phyloP scores from a whole-genome alignment of 495 filamentous ascomycete genomes.

The Lophiostoma macrostomum region DNA sequence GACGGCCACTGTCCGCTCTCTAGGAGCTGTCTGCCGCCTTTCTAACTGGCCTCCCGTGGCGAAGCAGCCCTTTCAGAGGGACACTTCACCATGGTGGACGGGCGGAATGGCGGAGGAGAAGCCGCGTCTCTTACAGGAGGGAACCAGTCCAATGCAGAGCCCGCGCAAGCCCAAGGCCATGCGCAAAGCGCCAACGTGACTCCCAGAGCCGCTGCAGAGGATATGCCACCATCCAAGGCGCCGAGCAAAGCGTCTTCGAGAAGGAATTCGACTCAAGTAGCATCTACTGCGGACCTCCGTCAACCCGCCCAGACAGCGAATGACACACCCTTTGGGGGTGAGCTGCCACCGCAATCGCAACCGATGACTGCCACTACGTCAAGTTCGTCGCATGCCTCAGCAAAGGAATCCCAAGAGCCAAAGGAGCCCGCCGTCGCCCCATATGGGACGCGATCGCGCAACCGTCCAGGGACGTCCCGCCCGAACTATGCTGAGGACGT shows the following conservation, averaged over 20 bases:
- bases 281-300: constrained; percentile 24
- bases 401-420: constrained; percentile 23
- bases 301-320: constrained; percentile 20
- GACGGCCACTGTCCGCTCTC: constrained; percentile 24
- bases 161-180: constrained; percentile 20
- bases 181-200: constrained; percentile 19
- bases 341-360: constrained; percentile 37
- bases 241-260: constrained; percentile 27
- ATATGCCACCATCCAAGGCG: constrained; percentile 23
- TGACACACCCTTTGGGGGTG: constrained; percentile 13
- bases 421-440: constrained; percentile 48
- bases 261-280: constrained; percentile 27
- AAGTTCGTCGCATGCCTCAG: constrained; percentile 39
- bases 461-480: constrained; percentile 73
- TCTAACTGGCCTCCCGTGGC: constrained; percentile 6
- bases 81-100: constrained; percentile 31
- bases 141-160: constrained; percentile 24
- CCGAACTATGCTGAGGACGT: constrained; percentile 97
- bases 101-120: constrained; percentile 34
- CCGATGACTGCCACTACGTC: constrained; percentile 53
- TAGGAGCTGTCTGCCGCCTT: constrained; percentile 8
- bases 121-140: constrained; percentile 28
- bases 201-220: constrained; percentile 13
- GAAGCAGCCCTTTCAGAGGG: constrained; percentile 20
- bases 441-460: constrained; percentile 94